A percentile compares a stretch with the other conserved stretches of the same genome.
Evolutionary conservation across 495 filamentous ascomycete species (phyloP).

Genomic region (Aspergillus olivimuriae): DNA sequence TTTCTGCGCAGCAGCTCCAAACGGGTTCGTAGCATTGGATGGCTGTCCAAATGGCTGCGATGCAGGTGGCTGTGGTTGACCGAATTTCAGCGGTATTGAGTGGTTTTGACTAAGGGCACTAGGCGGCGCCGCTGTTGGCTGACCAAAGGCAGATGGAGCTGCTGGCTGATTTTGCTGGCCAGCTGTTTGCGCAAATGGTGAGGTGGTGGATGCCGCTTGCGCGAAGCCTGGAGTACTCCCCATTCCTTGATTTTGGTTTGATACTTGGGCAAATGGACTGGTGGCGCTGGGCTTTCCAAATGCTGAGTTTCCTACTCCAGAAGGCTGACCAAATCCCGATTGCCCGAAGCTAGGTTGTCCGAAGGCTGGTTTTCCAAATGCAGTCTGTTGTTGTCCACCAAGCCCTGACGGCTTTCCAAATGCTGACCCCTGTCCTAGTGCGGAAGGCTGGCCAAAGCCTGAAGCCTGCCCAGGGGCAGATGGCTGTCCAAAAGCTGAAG

Average conservation of each 20-base stretch:
- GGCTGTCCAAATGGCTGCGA: conserved; percentile 24
- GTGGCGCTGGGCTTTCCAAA: conserved; percentile 22
- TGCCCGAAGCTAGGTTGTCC: conserved; percentile 17
- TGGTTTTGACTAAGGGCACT: conserved; percentile 31
- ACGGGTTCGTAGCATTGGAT: conserved; percentile 12
- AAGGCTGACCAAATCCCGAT: conserved; percentile 23
- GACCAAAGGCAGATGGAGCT: conserved; percentile 20
- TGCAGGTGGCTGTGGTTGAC: conserved; percentile 14
- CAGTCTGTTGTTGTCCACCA: too few species aligned
- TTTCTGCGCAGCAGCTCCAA: conserved; percentile 15
- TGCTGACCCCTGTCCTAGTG: conserved; percentile 7
- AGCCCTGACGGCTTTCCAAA: conserved; percentile 28
- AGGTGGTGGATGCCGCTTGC: conserved; percentile 16
- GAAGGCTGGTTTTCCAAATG: conserved; percentile 1
- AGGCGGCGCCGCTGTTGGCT: conserved; percentile 15
- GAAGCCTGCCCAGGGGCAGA: not conserved
- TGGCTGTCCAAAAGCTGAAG: conserved; percentile 27
- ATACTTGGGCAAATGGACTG: conserved; percentile 32
- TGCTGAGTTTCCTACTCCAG: conserved; percentile 18
- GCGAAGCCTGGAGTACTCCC: conserved; percentile 20
- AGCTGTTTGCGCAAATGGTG: conserved; percentile 29
- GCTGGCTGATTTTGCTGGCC: conserved; percentile 9
- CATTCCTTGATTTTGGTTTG: conserved; percentile 17
- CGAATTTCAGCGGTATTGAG: conserved; percentile 20
- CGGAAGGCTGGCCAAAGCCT: conserved; percentile 1